Percentiles rank a stretch among this genome's conserved stretches.
Evolutionary conservation across 2,329 filamentous ascomycete genomes (phyloP).

Genomic region (Chaetomium olivaceum): DNA sequence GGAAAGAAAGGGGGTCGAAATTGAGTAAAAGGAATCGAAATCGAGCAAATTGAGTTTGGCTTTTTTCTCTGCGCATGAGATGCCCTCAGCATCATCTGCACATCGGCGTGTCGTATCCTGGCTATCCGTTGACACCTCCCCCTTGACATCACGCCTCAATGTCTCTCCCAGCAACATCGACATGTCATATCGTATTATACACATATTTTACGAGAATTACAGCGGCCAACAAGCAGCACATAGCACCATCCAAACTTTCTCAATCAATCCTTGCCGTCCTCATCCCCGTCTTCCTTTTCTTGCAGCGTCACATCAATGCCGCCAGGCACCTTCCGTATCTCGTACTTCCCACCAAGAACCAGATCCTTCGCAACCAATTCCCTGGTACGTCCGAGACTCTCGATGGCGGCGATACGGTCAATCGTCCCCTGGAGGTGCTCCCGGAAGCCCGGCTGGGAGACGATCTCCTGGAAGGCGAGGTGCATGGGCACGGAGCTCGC

Average conservation of each 20-base stretch:
- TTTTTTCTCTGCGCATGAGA: too few relatives aligned
- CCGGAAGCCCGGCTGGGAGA: constrained; percentile 72
- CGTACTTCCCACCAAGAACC: constrained; percentile 79
- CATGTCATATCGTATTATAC: neutral
- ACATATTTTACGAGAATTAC: neutral
- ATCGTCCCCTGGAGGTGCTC: constrained; percentile 80
- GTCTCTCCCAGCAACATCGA: neutral
- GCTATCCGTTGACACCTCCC: neutral
- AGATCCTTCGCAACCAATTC: constrained; percentile 95
- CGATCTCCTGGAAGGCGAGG: constrained; percentile 84
- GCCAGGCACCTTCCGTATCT: constrained; percentile 45
- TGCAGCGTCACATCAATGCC: constrained; percentile 32
- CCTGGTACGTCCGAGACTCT: constrained; percentile 88
- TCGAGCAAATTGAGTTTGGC: too few relatives aligned
- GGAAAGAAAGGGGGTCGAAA: too few relatives aligned
- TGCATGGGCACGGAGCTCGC: constrained; percentile 97
- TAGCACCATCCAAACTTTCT: neutral
- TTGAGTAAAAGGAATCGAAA: too few relatives aligned
- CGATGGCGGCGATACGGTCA: constrained; percentile 85
- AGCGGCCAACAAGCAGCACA: neutral
- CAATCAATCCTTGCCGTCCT: neutral
- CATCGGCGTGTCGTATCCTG: too few relatives aligned
- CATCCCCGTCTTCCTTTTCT: constrained; percentile 25
- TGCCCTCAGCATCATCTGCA: too few relatives aligned
- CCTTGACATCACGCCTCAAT: neutral